A percentile compares a stretch with the other conserved stretches of the same genome.
Evolutionary conservation across 768 basidiomycete species (phyloP).

Genomic region (Mycena olivaceomarginata): DNA sequence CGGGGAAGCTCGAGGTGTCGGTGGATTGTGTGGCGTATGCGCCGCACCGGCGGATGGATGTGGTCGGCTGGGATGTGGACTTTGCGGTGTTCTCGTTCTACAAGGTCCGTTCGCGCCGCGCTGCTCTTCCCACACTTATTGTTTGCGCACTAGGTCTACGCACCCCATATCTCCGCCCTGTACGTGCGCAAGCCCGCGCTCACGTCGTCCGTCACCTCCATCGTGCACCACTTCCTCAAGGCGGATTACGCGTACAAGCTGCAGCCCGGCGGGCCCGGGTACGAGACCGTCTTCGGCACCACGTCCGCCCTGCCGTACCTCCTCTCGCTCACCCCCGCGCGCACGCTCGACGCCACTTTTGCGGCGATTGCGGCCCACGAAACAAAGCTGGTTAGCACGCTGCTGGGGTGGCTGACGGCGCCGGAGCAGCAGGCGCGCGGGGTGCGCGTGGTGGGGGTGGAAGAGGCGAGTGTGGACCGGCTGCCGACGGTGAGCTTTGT

Average conservation of each 20-base stretch:
- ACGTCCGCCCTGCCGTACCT: conserved; percentile 81
- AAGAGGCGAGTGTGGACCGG: conserved; percentile 61
- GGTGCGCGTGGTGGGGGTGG: conserved; percentile 81
- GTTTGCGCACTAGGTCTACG: conserved; percentile 74
- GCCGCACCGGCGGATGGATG: conserved; percentile 83
- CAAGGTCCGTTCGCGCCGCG: conserved; percentile 70
- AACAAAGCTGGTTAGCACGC: conserved; percentile 69
- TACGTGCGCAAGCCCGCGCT: conserved; percentile 74
- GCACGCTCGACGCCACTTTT: conserved; percentile 71
- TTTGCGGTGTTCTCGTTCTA: conserved; percentile 84
- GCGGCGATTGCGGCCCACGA: conserved; percentile 78
- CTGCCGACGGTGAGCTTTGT: conserved; percentile 86
- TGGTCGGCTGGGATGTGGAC: conserved; percentile 86
- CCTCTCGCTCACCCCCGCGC: conserved; percentile 71
- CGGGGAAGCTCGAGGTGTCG: conserved; percentile 77
- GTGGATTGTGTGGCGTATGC: conserved; percentile 90
- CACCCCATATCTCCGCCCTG: conserved; percentile 80
- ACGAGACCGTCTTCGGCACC: conserved; percentile 79
- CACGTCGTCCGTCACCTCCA: conserved; percentile 69
- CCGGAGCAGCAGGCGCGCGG: conserved; percentile 71
- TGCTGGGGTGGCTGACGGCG: conserved; percentile 74
- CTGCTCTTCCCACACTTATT: neutral
- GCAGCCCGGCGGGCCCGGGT: conserved; percentile 84
- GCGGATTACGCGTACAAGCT: conserved; percentile 74
- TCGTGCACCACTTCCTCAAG: conserved; percentile 84